These are phyloP conservation scores for Citrus australasica DNA, from an alignment of 345 rosid genomes.

Conservation along the genomic window DNA sequence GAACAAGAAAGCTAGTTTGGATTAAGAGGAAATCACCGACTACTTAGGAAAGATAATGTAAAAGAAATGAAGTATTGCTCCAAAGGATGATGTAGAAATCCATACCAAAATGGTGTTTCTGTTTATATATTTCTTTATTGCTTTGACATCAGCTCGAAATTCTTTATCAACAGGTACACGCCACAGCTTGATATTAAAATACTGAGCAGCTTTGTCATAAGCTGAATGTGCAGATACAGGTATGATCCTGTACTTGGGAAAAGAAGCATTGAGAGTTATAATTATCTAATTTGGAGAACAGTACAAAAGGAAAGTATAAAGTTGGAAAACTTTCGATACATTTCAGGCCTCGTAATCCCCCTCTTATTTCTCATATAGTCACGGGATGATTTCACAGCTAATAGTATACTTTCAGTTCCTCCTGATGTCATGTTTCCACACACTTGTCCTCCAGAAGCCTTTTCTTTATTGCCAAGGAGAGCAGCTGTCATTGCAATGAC, in stretches of 20 bases:
- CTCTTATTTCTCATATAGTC: constrained; percentile 87
- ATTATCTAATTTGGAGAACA: constrained; percentile 7
- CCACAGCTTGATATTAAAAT: constrained; percentile 89
- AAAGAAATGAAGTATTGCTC: neutral
- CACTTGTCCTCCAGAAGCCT: constrained; percentile 71
- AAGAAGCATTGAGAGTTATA: constrained; percentile 14
- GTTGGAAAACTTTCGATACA: constrained; percentile 34
- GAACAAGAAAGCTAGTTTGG: neutral
- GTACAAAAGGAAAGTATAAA: neutral
- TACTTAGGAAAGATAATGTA: neutral
- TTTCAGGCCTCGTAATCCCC: constrained; percentile 89
- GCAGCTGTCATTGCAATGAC: constrained; percentile 97
- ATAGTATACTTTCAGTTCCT: constrained; percentile 92
- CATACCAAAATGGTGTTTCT: constrained; percentile 85
- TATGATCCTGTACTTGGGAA: constrained; percentile 64
- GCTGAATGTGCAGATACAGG: constrained; percentile 96
- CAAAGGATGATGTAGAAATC: constrained; percentile 4
- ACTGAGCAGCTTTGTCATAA: constrained; percentile 95
- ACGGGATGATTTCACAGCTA: constrained; percentile 91
- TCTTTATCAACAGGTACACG: constrained; percentile 84
- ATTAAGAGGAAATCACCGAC: neutral
- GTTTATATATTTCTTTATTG: constrained; percentile 55
- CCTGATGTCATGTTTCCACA: constrained; percentile 99
- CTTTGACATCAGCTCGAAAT: constrained; percentile 83
- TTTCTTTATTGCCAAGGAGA: constrained; percentile 68